These are phyloP conservation scores for Talaromyces albobiverticillius DNA, from an alignment of 2,329 filamentous ascomycete genomes.

Conservation along the genomic window DNA sequence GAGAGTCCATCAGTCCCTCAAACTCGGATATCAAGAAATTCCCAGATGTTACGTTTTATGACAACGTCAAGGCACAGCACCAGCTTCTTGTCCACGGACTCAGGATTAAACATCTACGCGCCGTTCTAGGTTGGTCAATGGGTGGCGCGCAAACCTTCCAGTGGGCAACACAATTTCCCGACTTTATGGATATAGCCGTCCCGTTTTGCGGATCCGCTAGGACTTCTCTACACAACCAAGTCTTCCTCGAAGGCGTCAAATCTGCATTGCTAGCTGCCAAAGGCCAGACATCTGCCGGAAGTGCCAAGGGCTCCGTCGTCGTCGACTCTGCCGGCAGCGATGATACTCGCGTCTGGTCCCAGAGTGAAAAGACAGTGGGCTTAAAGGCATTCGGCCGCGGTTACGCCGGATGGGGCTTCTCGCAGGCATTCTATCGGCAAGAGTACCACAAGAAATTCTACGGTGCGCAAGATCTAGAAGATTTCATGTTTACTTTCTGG, in stretches of 20 bases:
- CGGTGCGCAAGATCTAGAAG: constrained; percentile 66
- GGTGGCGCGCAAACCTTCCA: constrained; percentile 65
- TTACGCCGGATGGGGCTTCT: constrained; percentile 78
- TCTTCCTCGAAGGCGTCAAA: constrained; percentile 66
- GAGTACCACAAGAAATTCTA: constrained; percentile 64
- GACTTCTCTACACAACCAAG: constrained; percentile 65
- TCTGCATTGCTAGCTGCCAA: constrained; percentile 58
- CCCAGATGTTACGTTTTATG: constrained; percentile 62
- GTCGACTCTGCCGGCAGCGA: constrained; percentile 36
- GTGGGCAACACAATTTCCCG: constrained; percentile 61
- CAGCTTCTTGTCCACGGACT: constrained; percentile 63
- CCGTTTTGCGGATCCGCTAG: constrained; percentile 66
- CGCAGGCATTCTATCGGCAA: constrained; percentile 73
- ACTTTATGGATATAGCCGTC: constrained; percentile 63
- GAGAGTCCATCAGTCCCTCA: constrained; percentile 65
- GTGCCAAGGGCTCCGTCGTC: constrained; percentile 50
- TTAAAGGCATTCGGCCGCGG: constrained; percentile 71
- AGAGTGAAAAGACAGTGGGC: constrained; percentile 53
- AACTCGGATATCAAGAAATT: constrained; percentile 54
- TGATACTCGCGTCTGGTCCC: constrained; percentile 50
- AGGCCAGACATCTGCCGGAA: constrained; percentile 38
- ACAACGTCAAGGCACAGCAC: constrained; percentile 67
- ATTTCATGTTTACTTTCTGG: constrained; percentile 74
- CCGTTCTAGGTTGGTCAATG: constrained; percentile 70
- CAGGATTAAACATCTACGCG: constrained; percentile 57